Percentiles rank a stretch among this genome's conserved stretches.
These are phyloP conservation scores for Pyrenula massariospora DNA, from an alignment of 495 filamentous ascomycete species.

Conservation along the genomic window DNA sequence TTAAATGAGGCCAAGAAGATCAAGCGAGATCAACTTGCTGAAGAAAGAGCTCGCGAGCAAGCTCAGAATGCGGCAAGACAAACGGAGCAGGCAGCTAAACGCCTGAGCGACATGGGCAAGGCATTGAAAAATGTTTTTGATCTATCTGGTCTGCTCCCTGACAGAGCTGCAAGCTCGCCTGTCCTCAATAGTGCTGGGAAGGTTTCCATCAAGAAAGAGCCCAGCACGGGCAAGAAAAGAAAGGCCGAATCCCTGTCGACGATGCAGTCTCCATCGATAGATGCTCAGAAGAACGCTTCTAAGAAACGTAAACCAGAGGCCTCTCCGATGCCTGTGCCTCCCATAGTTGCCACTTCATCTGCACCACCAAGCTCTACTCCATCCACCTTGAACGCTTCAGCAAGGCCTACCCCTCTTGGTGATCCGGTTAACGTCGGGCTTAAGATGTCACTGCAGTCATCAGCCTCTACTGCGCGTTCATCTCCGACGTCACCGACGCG, in stretches of 20 bases:
- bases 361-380: not conserved
- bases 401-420: not conserved
- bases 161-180: slow-evolving; percentile 1
- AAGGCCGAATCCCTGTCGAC: slow-evolving; percentile 15
- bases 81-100: slow-evolving; percentile 51
- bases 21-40: slow-evolving; percentile 59
- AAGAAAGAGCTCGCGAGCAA: slow-evolving; percentile 40
- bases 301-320: slow-evolving; percentile 12
- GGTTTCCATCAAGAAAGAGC: slow-evolving; percentile 5
- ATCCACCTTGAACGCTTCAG: not conserved
- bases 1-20: slow-evolving; percentile 87
- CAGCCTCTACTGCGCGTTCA: not conserved
- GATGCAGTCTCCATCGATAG: slow-evolving; percentile 4
- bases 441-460: not conserved
- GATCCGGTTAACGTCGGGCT: not conserved
- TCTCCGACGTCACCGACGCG: not conserved
- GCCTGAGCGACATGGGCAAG: slow-evolving; percentile 38
- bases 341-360: not conserved
- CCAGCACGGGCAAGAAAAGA: slow-evolving; percentile 18
- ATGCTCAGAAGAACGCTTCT: slow-evolving; percentile 8
- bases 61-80: slow-evolving; percentile 38
- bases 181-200: slow-evolving; percentile 2
- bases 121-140: slow-evolving; percentile 34
- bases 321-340: not conserved
- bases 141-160: slow-evolving; percentile 1